Conservation (phyloP, 371 early-diverging fungal genomes). For the Furculomyces boomerangus region DNA sequence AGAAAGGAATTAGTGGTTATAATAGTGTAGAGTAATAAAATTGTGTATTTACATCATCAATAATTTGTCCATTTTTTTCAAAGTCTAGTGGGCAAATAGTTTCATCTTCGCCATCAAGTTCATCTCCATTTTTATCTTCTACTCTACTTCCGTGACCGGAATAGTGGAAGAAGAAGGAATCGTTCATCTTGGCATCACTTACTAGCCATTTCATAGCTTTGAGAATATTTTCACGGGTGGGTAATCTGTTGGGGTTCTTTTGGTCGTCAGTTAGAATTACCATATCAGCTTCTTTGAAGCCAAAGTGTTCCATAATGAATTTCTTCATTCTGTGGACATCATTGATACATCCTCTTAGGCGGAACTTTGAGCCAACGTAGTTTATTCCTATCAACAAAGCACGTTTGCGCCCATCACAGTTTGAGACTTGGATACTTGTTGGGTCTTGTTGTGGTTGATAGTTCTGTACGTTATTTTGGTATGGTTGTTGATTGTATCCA, state of each 20-base stretch:
- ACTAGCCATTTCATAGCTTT: slow-evolving; percentile 82
- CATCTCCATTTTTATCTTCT: slow-evolving; percentile 55
- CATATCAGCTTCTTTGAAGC: slow-evolving; percentile 50
- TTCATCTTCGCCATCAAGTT: slow-evolving; percentile 67
- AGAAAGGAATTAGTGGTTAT: not conserved
- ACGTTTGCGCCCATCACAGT: slow-evolving; percentile 56
- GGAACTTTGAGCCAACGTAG: slow-evolving; percentile 47
- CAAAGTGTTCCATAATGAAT: slow-evolving; percentile 42
- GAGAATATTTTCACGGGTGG: slow-evolving; percentile 68
- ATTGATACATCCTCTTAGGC: slow-evolving; percentile 67
- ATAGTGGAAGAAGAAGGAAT: slow-evolving; percentile 69
- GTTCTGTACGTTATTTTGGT: slow-evolving; percentile 9
- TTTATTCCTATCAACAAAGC: slow-evolving; percentile 89
- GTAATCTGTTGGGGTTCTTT: slow-evolving; percentile 40
- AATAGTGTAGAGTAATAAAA: not conserved
- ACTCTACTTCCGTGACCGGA: slow-evolving; percentile 53
- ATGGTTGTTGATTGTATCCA: not conserved
- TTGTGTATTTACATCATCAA: slow-evolving; percentile 44
- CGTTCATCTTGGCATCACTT: slow-evolving; percentile 46
- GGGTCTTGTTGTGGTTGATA: slow-evolving; percentile 16
- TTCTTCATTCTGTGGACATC: slow-evolving; percentile 71
- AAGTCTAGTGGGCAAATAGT: slow-evolving; percentile 79
- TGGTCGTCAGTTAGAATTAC: slow-evolving; percentile 79
- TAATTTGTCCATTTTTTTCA: slow-evolving; percentile 47
- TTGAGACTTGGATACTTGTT: slow-evolving; percentile 37